phyloP scores from a whole-genome alignment of 2,329 filamentous ascomycete species.

The Colletotrichum gloeosporioides region DNA sequence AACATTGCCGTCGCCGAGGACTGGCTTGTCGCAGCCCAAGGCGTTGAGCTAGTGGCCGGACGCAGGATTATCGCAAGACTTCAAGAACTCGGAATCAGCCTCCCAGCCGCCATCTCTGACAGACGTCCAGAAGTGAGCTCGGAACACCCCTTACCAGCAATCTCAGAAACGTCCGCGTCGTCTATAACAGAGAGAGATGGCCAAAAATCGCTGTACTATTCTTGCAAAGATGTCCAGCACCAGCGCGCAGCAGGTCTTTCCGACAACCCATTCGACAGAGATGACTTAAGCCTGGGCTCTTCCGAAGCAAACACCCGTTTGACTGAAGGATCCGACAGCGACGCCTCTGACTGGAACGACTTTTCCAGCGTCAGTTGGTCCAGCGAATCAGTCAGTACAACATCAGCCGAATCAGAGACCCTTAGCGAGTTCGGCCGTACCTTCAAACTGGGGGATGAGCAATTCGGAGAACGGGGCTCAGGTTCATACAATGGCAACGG shows the following conservation, averaged over 20 bases:
- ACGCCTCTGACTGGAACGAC: background rate
- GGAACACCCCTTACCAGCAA: fast-evolving
- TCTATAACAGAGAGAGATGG: background rate
- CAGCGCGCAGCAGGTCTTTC: background rate
- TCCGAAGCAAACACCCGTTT: background rate
- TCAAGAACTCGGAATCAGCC: fast-evolving
- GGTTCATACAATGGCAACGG: background rate
- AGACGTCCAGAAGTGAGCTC: background rate
- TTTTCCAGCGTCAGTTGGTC: background rate
- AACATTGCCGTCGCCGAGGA: background rate
- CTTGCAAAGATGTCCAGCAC: background rate
- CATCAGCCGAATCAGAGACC: background rate
- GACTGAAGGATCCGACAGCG: fast-evolving
- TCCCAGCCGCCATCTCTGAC: background rate
- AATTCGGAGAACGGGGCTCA: background rate
- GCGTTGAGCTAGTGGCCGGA: fast-evolving
- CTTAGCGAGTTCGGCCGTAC: background rate
- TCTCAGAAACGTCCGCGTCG: background rate
- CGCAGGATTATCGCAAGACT: background rate
- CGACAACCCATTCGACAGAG: background rate
- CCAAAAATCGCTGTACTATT: fast-evolving
- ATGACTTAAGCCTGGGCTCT: fast-evolving
- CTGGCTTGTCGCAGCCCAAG: background rate
- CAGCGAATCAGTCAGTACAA: fast-evolving
- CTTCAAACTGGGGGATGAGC: background rate